Conservation (phyloP, 176 grass and related monocot species). For the Oryza officinalis region DNA sequence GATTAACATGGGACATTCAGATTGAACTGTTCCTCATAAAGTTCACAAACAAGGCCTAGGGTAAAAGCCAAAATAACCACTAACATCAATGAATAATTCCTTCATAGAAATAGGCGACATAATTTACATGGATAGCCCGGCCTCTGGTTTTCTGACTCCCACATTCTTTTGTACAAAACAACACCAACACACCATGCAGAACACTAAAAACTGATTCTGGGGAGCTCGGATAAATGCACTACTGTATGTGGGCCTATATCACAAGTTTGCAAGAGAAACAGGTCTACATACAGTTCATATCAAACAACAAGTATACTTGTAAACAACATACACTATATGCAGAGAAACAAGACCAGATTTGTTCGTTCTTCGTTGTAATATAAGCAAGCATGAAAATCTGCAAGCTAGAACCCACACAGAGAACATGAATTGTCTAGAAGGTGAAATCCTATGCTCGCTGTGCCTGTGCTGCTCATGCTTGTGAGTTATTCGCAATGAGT, state of each 20-base stretch:
- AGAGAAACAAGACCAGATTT: not conserved
- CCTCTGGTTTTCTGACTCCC: not conserved
- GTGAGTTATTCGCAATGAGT: not conserved
- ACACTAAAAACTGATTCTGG: not conserved
- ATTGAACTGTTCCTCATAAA: not conserved
- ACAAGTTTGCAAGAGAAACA: not conserved
- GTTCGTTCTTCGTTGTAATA: not conserved
- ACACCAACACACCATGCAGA: not conserved
- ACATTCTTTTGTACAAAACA: not conserved
- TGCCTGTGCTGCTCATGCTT: not conserved
- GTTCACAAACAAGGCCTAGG: not conserved
- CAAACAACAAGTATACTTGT: not conserved
- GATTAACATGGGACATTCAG: not conserved
- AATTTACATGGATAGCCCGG: too few relatives aligned
- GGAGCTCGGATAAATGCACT: not conserved
- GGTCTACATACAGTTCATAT: not conserved
- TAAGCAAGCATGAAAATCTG: not conserved
- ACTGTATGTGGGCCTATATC: not conserved
- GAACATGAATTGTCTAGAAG: not conserved
- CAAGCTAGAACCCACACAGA: not conserved
- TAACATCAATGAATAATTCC: not conserved
- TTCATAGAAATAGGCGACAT: too few relatives aligned
- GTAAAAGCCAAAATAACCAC: not conserved
- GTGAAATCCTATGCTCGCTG: not conserved
- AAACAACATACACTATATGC: not conserved